Base-by-base conservation (phyloP, 2,329 filamentous ascomycete species). In the Paradendryphiella salina region DNA sequence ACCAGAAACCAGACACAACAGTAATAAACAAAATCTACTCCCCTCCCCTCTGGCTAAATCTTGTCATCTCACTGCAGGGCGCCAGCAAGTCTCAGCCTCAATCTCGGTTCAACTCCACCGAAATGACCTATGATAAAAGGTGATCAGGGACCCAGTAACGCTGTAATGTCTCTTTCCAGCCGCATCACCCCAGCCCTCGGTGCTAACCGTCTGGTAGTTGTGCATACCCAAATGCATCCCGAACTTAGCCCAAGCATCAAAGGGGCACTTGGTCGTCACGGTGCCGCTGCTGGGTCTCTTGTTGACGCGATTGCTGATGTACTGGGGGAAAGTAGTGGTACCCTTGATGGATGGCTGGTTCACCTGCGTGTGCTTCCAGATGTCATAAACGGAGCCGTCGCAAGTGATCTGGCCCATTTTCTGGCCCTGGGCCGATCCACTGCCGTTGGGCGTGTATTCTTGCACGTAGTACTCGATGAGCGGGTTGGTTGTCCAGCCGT, bases 401-500 rank as follows among this genome's bases (percentile, higher is more conserved):
- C 62, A 64, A 8, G 57, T 64, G 2, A 71, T 60, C 6, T 54
- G 50, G 38, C 67, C 65, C 40, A 67, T 46, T 44, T 63, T 66
- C 23, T 56, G 50, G 46, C 68, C 63, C 43, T 69, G 61, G 2
- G 63, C 61, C n/a, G 60, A 63, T 6, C 65, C 65, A 6, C 57
- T 74, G 8, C 74, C 78, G 59, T 77, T 75, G 57, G 69, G 73
- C 11, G 77, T 74, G 58, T 80, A 77, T 35, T 77, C 76, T 46
- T 77, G 79, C 35, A 77, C 76, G 69, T 62, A 83, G 79, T 75
- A 80, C 74, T 71, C 82, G 79, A 67, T 44, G 9, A 67, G 50
- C 7, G 79, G 79, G 63, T 74, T 76, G 2, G 65, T 74, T 4
- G 78, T 80, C 80, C 82, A 85, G 26, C 81, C 81, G 58, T 84